These are phyloP conservation scores for Naganishia kalamii DNA, from an alignment of 768 basidiomycete genomes.

Conservation along the genomic window DNA sequence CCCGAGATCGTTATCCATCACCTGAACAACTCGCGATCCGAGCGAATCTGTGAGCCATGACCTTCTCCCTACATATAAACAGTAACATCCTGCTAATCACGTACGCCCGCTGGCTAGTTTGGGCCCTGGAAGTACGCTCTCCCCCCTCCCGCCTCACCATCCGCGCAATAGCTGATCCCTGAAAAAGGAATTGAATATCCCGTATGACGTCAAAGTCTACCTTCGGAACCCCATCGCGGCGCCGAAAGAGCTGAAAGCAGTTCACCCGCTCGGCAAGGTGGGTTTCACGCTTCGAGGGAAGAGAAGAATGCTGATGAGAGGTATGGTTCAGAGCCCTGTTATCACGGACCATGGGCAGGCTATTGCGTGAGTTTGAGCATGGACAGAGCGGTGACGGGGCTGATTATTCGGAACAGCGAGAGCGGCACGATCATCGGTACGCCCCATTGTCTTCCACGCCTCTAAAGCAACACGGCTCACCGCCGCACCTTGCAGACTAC, in stretches of 20 bases:
- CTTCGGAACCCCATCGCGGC: constrained; percentile 29
- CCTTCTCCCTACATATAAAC: too few species aligned
- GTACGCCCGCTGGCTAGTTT: constrained; percentile 26
- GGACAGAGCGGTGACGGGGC: background rate
- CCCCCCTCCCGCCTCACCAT: background rate
- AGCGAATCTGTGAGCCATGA: constrained; percentile 42
- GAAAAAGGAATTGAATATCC: constrained; percentile 33
- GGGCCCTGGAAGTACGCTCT: constrained; percentile 29
- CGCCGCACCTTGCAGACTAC: constrained; percentile 1
- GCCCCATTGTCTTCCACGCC: background rate
- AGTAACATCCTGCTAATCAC: too few species aligned
- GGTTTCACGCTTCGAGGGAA: background rate
- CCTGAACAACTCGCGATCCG: constrained; percentile 38
- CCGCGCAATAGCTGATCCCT: background rate
- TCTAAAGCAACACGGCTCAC: background rate
- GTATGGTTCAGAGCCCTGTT: background rate
- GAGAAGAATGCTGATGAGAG: background rate
- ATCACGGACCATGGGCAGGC: constrained; percentile 18
- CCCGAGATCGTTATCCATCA: constrained; percentile 39
- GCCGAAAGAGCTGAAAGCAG: constrained; percentile 32
- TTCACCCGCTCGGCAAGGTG: constrained; percentile 38
- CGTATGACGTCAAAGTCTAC: constrained; percentile 41
- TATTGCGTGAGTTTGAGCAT: constrained; percentile 14
- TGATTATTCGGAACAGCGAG: constrained; percentile 10
- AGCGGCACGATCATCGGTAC: constrained; percentile 17